These are phyloP conservation scores for Sequoia sempervirens DNA, from an alignment of 75 land plant genomes.

Conservation along the genomic window DNA sequence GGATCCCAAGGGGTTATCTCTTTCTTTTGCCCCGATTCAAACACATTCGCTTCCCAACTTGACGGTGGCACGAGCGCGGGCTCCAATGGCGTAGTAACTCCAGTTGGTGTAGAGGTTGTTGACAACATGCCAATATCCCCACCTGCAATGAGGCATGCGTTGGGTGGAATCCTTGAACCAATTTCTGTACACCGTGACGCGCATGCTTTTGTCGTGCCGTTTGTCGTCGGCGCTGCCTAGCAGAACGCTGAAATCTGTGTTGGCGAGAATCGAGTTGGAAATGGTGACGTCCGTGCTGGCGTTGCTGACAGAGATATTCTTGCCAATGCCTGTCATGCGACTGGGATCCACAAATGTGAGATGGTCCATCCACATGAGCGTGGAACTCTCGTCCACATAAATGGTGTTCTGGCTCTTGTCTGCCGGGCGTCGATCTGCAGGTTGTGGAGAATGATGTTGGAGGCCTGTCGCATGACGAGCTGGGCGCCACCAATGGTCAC, in stretches of 20 bases:
- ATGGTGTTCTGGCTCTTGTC: constrained; percentile 27
- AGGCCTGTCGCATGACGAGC: constrained; percentile 16
- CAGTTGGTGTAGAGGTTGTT: constrained; percentile 50
- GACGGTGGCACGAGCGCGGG: constrained; percentile 21
- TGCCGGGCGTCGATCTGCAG: constrained; percentile 10
- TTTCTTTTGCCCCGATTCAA: constrained; percentile 15
- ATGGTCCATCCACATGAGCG: constrained; percentile 28
- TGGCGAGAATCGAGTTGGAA: constrained; percentile 25
- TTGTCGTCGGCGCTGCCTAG: constrained; percentile 35
- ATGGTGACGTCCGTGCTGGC: constrained; percentile 32
- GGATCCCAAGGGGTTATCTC: constrained; percentile 48
- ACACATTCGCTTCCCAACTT: constrained; percentile 36
- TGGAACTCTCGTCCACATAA: constrained; percentile 14
- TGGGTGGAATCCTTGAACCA: constrained; percentile 39
- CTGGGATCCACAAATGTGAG: constrained; percentile 18
- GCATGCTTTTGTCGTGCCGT: constrained; percentile 16
- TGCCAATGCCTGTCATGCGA: constrained; percentile 2
- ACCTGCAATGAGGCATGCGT: constrained; percentile 53
- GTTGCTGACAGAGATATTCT: constrained; percentile 26
- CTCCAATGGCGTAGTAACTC: constrained; percentile 50
- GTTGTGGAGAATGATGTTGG: constrained; percentile 41
- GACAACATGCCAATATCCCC: constrained; percentile 49
- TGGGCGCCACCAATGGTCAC: constrained; percentile 16
- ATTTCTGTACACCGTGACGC: constrained; percentile 35
- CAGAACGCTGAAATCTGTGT: constrained; percentile 23